phyloP scores from a whole-genome alignment of 2,329 filamentous ascomycete genomes.

The Ophiostoma quercus region DNA sequence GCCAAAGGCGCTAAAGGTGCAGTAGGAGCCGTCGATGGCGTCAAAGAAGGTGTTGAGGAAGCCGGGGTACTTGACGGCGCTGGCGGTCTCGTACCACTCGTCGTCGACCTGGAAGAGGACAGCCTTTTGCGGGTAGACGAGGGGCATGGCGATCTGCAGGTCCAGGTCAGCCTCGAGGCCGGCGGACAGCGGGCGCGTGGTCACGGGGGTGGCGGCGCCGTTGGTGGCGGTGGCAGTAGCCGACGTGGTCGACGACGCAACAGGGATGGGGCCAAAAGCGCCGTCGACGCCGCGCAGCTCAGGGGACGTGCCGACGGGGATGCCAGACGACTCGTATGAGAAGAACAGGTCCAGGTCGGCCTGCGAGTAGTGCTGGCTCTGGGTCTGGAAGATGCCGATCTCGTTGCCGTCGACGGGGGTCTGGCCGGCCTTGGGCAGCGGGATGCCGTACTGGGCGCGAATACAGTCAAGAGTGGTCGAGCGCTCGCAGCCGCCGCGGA shows the following conservation, averaged over 20 bases:
- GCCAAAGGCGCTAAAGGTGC: constrained; percentile 43
- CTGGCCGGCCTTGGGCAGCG: constrained; percentile 25
- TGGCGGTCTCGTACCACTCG: constrained; percentile 30
- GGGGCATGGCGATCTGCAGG: constrained; percentile 44
- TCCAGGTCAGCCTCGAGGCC: constrained; percentile 43
- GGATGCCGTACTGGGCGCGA: constrained; percentile 29
- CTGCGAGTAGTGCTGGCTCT: constrained; percentile 31
- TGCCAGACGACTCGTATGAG: constrained; percentile 38
- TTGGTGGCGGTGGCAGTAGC: constrained; percentile 28
- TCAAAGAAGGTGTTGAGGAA: constrained; percentile 41
- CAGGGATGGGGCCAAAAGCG: constrained; percentile 42
- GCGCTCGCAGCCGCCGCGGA: constrained; percentile 15
- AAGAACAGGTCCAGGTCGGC: constrained; percentile 30
- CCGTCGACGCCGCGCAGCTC: constrained; percentile 30
- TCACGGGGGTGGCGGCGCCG: constrained; percentile 35
- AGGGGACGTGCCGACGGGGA: constrained; percentile 31
- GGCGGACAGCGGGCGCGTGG: constrained; percentile 26
- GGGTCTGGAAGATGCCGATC: constrained; percentile 31
- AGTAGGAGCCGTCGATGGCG: constrained; percentile 48
- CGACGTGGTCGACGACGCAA: constrained; percentile 41
- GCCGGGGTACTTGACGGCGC: constrained; percentile 25
- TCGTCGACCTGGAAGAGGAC: constrained; percentile 34
- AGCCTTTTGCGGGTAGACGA: constrained; percentile 47
- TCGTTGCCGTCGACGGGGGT: constrained; percentile 26
- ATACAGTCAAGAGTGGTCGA: constrained; percentile 27